Evolutionary conservation across 2,329 filamentous ascomycete species (phyloP).

Genomic region (Colletotrichum coccodes): DNA sequence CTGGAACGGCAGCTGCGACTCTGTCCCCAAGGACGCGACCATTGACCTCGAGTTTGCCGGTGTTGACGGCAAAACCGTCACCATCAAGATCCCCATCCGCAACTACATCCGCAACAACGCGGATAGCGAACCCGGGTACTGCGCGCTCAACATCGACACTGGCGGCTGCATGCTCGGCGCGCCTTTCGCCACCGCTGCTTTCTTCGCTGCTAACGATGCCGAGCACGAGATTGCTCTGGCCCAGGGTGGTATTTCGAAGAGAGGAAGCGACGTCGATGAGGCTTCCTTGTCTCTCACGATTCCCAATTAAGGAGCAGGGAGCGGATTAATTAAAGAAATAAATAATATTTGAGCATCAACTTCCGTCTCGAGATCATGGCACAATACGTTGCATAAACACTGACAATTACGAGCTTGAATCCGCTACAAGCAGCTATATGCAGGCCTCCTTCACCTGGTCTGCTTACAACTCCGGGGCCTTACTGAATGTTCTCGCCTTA

Average conservation of each 20-base stretch:
- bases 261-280: slow-evolving; percentile 3
- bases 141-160: slow-evolving; percentile 13
- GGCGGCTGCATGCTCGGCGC: slow-evolving; percentile 23
- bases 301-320: not conserved
- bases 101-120: slow-evolving; percentile 28
- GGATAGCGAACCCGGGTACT: not conserved
- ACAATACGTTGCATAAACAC: not conserved
- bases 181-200: slow-evolving; percentile 14
- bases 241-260: slow-evolving; percentile 12
- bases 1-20: slow-evolving; percentile 21
- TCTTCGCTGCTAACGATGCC: slow-evolving; percentile 19
- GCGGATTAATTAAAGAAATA: not conserved
- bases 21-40: slow-evolving; percentile 5
- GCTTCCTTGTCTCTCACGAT: not conserved
- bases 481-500: slow-evolving; percentile 44
- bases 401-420: not conserved
- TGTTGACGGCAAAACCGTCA: slow-evolving; percentile 4
- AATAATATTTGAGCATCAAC: not conserved
- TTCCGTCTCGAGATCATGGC: not conserved
- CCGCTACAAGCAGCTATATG: not conserved
- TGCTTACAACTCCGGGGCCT: slow-evolving; percentile 3
- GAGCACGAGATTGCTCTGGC: slow-evolving; percentile 19
- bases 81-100: slow-evolving; percentile 25
- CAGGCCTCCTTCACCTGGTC: no score
- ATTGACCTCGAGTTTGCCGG: slow-evolving; percentile 27